These are phyloP conservation scores for Setaria italica DNA, from an alignment of 202 grass and related monocot species.

Conservation along the genomic window DNA sequence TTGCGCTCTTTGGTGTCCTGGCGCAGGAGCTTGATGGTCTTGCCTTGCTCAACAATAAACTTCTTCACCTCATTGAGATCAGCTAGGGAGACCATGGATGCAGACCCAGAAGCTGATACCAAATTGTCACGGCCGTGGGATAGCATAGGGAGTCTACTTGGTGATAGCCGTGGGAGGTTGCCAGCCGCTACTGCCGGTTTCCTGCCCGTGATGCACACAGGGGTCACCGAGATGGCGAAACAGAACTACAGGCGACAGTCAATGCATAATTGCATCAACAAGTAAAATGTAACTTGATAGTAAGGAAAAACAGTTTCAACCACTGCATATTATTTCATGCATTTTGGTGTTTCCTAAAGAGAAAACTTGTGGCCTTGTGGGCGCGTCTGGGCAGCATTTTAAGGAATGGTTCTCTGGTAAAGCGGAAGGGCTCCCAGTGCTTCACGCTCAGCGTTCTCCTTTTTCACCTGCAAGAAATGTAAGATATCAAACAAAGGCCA, in stretches of 20 bases:
- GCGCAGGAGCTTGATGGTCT: no score
- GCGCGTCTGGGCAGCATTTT: conserved; percentile 27
- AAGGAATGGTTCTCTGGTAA: conserved; percentile 88
- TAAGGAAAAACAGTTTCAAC: conserved; percentile 48
- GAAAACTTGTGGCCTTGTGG: neutral
- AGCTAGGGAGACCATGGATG: no score
- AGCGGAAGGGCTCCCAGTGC: conserved; percentile 90
- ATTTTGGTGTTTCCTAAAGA: conserved; percentile 43
- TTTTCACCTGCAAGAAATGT: conserved; percentile 72
- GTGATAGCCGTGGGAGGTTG: no score
- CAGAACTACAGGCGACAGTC: conserved; percentile 17
- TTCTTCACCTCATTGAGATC: no score
- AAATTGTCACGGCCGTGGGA: no score
- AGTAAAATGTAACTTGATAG: conserved; percentile 13
- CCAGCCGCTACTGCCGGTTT: no score
- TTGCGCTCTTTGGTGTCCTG: no score
- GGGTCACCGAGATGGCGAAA: no score
- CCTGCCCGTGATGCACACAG: no score
- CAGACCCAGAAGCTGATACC: no score
- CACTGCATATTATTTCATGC: conserved; percentile 82
- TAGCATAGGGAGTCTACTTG: no score
- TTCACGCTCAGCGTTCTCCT: conserved; percentile 75
- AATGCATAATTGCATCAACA: conserved; percentile 26
- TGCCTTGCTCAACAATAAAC: no score
- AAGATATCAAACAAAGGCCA: conserved; percentile 24